Conservation (phyloP, 306 rosid species). For the Trichosanthes truncata region DNA sequence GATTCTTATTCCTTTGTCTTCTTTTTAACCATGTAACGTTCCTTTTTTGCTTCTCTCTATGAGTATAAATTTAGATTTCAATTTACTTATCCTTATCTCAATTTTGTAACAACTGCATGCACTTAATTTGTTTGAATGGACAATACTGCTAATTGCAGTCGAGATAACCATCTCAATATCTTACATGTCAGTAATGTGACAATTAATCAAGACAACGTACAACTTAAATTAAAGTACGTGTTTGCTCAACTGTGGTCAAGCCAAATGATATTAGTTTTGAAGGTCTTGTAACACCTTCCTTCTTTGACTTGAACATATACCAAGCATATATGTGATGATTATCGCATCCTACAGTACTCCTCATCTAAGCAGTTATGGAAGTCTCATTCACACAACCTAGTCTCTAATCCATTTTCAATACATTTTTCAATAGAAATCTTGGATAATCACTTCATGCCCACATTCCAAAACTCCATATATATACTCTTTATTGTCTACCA, state of each 20-base stretch:
- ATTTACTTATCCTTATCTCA: neutral
- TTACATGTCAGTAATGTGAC: neutral
- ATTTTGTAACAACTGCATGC: neutral
- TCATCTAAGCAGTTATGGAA: neutral
- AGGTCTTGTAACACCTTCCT: neutral
- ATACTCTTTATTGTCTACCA: too few species aligned
- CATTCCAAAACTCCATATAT: too few species aligned
- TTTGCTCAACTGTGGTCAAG: neutral
- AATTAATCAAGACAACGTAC: too few species aligned
- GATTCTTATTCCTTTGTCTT: neutral
- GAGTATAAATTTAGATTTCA: neutral
- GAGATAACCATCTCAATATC: neutral
- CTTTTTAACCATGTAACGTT: neutral
- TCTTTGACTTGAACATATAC: too few species aligned
- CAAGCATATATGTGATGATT: neutral
- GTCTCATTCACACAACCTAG: too few species aligned
- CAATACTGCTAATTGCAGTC: too few species aligned
- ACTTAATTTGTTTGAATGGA: neutral
- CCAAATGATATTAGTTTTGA: neutral
- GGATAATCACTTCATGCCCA: neutral
- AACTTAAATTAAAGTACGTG: neutral
- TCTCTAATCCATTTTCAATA: neutral
- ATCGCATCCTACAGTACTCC: neutral
- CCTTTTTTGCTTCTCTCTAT: neutral
- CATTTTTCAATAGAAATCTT: too few species aligned